phyloP scores from a whole-genome alignment of 2,329 filamentous ascomycete species.

The Aspergillus sp. region DNA sequence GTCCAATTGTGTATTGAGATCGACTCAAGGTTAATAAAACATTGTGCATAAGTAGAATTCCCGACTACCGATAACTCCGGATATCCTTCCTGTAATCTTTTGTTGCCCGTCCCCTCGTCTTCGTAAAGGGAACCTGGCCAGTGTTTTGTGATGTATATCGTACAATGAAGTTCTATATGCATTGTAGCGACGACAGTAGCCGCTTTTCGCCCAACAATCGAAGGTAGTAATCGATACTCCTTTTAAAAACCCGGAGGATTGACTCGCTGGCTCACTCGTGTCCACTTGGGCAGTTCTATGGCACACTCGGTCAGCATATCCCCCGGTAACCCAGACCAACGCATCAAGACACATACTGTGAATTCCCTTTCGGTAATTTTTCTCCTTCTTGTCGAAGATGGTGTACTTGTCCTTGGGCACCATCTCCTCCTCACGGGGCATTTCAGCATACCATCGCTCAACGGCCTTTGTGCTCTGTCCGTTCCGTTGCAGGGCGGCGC shows the following conservation, averaged over 20 bases:
- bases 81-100: conserved; percentile 19
- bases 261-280: conserved; percentile 83
- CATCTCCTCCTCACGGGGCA: conserved; percentile 96
- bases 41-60: conserved; percentile 19
- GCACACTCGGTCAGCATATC: neutral
- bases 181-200: conserved; percentile 1
- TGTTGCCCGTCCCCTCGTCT: conserved; percentile 4
- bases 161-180: conserved; percentile 18
- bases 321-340: too few relatives aligned
- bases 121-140: conserved; percentile 2
- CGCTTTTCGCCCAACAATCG: neutral
- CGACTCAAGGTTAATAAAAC: conserved; percentile 19
- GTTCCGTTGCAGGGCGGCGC: conserved; percentile 66
- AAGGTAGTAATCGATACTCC: conserved; percentile 3
- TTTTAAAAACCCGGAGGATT: conserved; percentile 91
- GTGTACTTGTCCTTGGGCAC: conserved; percentile 94
- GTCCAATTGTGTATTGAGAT: conserved; percentile 15
- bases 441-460: conserved; percentile 87
- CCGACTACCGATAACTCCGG: conserved; percentile 29
- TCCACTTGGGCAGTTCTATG: conserved; percentile 82
- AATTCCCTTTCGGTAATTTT: conserved; percentile 92
- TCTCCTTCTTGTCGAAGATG: conserved; percentile 93
- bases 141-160: conserved; percentile 18
- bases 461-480: conserved; percentile 66
- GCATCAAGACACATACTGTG: conserved; percentile 65